These are phyloP conservation scores for Candida pseudoglaebosa DNA, from an alignment of 805 yeast genomes.

Conservation along the genomic window DNA sequence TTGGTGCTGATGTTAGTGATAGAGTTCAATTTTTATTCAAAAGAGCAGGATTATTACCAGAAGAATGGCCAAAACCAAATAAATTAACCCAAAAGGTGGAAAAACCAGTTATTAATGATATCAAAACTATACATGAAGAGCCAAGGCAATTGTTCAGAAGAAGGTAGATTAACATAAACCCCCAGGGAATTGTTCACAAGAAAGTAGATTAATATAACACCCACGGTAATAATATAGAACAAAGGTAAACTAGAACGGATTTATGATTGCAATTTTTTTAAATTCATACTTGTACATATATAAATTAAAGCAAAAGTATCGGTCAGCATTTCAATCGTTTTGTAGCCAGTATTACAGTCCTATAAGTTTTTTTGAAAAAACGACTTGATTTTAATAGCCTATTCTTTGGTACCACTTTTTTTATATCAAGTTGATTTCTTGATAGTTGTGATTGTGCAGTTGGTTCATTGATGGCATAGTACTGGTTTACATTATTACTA, in stretches of 20 bases:
- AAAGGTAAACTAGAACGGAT: neutral
- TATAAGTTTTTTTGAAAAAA: neutral
- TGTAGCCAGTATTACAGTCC: neutral
- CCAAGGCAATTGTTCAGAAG: conserved; percentile 29
- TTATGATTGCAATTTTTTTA: neutral
- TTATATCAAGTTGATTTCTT: no score
- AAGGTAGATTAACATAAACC: no score
- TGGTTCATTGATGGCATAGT: no score
- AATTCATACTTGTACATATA: neutral
- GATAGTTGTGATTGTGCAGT: no score
- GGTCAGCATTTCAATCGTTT: neutral
- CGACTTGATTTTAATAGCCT: no score
- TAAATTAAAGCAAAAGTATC: neutral
- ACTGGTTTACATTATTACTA: no score
- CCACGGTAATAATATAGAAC: no score
- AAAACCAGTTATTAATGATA: conserved; percentile 25
- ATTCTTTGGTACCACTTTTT: no score
- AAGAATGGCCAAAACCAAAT: conserved; percentile 54
- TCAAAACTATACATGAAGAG: conserved; percentile 28
- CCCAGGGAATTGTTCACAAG: no score
- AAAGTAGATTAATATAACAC: no score
- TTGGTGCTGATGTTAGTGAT: conserved; percentile 92
- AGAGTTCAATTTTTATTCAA: conserved; percentile 72
- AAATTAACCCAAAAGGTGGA: conserved; percentile 30
- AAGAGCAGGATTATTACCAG: conserved; percentile 68